Evolutionary conservation across 345 rosid species (phyloP).

Genomic region (Eucalyptus paniculata): DNA sequence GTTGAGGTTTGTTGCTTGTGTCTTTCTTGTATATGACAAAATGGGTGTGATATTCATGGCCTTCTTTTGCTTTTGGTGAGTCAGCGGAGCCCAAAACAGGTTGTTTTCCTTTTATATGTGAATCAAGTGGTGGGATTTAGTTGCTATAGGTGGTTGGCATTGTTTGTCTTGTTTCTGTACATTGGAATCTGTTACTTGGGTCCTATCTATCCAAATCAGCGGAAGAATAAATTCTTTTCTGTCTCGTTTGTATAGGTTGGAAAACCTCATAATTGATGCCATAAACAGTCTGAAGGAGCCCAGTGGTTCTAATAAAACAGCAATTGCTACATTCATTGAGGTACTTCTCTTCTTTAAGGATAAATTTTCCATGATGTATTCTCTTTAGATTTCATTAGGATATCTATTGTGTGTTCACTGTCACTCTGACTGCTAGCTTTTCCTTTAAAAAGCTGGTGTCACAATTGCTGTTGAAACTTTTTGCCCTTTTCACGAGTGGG

Average conservation of each 20-base stretch:
- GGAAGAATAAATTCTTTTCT: neutral
- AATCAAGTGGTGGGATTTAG: neutral
- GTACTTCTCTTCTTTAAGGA: conserved; percentile 11
- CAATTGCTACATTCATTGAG: conserved; percentile 86
- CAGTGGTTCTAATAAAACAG: conserved; percentile 82
- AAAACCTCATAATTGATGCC: conserved; percentile 85
- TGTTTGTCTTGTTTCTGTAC: neutral
- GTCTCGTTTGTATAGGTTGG: conserved; percentile 44
- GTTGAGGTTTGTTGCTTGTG: neutral
- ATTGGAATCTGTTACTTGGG: neutral
- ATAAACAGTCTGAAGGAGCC: conserved; percentile 80
- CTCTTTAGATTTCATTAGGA: neutral
- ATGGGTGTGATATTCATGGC: neutral
- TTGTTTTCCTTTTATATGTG: neutral
- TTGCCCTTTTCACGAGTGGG: neutral
- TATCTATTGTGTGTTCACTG: neutral
- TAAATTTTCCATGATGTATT: neutral
- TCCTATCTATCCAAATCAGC: neutral
- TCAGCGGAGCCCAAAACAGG: neutral
- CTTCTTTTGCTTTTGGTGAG: neutral
- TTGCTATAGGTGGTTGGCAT: neutral
- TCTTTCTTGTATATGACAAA: neutral
- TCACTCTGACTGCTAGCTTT: neutral
- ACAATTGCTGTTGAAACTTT: neutral
- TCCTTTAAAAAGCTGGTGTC: neutral